Percentiles rank a stretch among this genome's conserved stretches.
phyloP scores from a whole-genome alignment of 768 basidiomycete species.

The Psilocybe sp. region DNA sequence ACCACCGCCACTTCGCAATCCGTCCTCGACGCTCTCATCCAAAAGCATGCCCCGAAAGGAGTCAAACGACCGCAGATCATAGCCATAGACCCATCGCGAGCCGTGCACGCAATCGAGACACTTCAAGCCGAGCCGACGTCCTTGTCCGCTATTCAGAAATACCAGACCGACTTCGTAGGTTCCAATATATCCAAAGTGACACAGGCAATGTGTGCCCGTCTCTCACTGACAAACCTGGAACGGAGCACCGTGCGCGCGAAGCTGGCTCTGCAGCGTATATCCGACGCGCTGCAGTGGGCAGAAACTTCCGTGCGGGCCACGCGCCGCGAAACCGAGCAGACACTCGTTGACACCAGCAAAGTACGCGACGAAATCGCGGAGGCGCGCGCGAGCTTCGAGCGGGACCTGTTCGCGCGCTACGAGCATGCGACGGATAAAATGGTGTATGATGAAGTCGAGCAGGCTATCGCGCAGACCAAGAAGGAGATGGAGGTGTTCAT shows the following conservation, averaged over 20 bases:
- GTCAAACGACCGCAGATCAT: conserved; percentile 26
- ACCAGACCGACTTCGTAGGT: conserved; percentile 57
- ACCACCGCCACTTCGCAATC: conserved; percentile 9
- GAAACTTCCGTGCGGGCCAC: conserved; percentile 25
- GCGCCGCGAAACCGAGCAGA: conserved; percentile 30
- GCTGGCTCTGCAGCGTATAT: conserved; percentile 36
- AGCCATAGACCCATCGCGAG: conserved; percentile 58
- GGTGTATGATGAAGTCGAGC: conserved; percentile 25
- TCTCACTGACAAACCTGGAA: conserved; percentile 6
- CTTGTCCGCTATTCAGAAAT: conserved; percentile 53
- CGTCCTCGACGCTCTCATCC: conserved; percentile 16
- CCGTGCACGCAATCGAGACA: conserved; percentile 47
- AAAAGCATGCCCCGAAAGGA: not conserved
- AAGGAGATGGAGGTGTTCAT: conserved; percentile 36
- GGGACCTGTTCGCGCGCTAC: conserved; percentile 34
- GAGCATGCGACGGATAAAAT: conserved; percentile 12
- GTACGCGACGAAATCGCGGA: conserved; percentile 38
- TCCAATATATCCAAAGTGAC: conserved; percentile 57
- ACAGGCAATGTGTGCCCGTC: conserved; percentile 29
- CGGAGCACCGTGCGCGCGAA: conserved; percentile 26
- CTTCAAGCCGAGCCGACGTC: conserved; percentile 47
- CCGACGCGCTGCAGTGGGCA: conserved; percentile 37
- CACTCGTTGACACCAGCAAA: conserved; percentile 30
- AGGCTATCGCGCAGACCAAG: conserved; percentile 35
- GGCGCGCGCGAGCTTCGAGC: conserved; percentile 29